Base-by-base conservation (phyloP, 805 yeast genomes). In the Barnettozyma wickerhamii region DNA sequence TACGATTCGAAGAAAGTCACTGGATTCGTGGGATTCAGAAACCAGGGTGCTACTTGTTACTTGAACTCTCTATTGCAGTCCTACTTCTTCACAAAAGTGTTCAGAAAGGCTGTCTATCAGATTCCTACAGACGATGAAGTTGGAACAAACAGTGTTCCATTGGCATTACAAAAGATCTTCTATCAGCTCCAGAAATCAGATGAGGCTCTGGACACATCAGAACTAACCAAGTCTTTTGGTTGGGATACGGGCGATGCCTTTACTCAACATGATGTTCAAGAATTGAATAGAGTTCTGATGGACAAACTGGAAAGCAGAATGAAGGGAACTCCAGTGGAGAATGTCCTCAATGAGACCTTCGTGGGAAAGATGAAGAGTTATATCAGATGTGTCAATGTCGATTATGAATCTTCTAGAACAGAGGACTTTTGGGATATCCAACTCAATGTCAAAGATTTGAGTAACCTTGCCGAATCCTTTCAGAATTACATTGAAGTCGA, bases 351-450 rank as follows among this genome's bases (percentile, higher is more conserved):
- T 55, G 83, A 86, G 43, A 74, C 90, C 2, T 93, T 93, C 66
- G 98, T 93, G 13, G 99, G 98, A 10, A 89, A 85, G 62, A 93
- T 91, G 98, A 91, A 86, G 62, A 85, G 95, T 50, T 93, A 78
- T 58, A 86, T 93, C 55, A 84, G 88, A 60, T 93, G 99, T 65
- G 76, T 91, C 33, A 78, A 91, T 59, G 97, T 93, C 12, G 88
- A 90, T 38, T 93, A 87, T 60, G 98, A 93, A 65, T 84, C 95
- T 30, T 79, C 95, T 3, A 75, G 97, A 46, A 77, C 74, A 4
- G 99, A 93, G 62, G 98, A 93, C 58, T 93, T 85, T 57, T 93
- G 99, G 99, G 99, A 93, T 68, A 85, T 93, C 46, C 99, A 93
- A 63, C 69, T 93, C 46, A 93, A 93, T 55, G 99, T 93, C 19